Evolutionary conservation across 345 rosid genomes (phyloP), one percentile per base, ranked within the genome.

Genomic region (Viola odorata): DNA sequence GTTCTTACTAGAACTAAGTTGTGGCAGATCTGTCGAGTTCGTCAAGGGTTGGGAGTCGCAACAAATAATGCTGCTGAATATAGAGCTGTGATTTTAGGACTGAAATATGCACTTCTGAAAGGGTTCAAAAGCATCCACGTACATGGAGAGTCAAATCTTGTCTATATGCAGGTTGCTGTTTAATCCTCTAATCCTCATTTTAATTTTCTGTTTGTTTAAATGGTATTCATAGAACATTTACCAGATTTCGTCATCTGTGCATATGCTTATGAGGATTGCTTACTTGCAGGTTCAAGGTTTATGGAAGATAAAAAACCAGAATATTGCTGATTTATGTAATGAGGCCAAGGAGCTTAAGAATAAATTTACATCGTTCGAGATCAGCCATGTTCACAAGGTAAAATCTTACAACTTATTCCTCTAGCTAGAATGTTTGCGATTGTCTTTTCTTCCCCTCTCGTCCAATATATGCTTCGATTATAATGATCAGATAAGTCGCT

Each of bases 41-140:
- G 84, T 58, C 91, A 87, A 80, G 92, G 95, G 6, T 69, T 91
- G 37, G 97, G 97, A 58, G 73, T 55, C 45, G 92, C 96, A 15
- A 84, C 97, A 11, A 91, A 91, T 69, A 91, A 91, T 65, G 92
- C 79, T 55, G 92, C 97, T 55, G 97, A 91, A 74, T 91, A 91
- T 73, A 82, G 92, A 70, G 87, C 81, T 71, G 60, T 79, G 42
- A 75, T 87, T 74, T 73, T 85, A 63, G 97, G 96, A 65, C 63
- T 91, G 73, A 85, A 78, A 63, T 66, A 63, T 78, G 92, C 97
- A 62, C 83, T 91, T 53, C 55, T 55, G 51, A 78, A 76, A 73
- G 97, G 97, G 45, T 85, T 73, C 66, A 82, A 55, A 68, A 67
- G 76, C 45, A 74, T 87, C 58, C 73, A 57, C 32, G 82, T 81